These are phyloP conservation scores for Lactifluus subvellereus DNA, from an alignment of 768 basidiomycete genomes.

Conservation along the genomic window DNA sequence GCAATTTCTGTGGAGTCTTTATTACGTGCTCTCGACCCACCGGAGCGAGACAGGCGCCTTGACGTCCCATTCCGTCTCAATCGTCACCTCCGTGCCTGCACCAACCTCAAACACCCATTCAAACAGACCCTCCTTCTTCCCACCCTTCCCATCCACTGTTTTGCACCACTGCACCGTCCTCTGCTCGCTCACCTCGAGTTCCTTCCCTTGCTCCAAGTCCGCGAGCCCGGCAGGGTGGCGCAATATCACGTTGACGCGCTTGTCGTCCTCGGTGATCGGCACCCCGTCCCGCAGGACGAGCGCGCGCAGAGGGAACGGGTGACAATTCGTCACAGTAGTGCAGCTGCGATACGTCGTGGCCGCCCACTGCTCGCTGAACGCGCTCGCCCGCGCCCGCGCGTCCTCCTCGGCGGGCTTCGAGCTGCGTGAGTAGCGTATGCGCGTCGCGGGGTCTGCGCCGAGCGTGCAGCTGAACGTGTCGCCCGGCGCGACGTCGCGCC, in stretches of 20 bases:
- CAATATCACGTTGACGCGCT: slow-evolving; percentile 41
- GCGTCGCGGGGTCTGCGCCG: slow-evolving; percentile 35
- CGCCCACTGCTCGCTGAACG: slow-evolving; percentile 42
- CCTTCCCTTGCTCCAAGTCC: slow-evolving; percentile 38
- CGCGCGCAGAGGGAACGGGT: slow-evolving; percentile 39
- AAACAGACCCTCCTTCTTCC: slow-evolving; percentile 50
- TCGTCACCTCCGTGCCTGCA: slow-evolving; percentile 37
- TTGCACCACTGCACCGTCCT: slow-evolving; percentile 32
- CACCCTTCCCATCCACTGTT: slow-evolving; percentile 40
- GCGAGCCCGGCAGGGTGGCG: slow-evolving; percentile 43
- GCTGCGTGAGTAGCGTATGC: slow-evolving; percentile 38
- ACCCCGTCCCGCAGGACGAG: slow-evolving; percentile 45
- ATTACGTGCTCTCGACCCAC: slow-evolving; percentile 26
- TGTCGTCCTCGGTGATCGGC: slow-evolving; percentile 36
- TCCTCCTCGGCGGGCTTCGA: slow-evolving; percentile 32
- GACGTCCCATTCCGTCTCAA: slow-evolving; percentile 51
- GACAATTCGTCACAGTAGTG: slow-evolving; percentile 43
- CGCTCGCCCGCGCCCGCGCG: slow-evolving; percentile 25
- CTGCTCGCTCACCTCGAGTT: slow-evolving; percentile 29
- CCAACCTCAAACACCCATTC: slow-evolving; percentile 48
- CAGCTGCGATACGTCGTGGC: slow-evolving; percentile 38
- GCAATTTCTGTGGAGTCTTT: not conserved
- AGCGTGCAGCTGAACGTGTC: slow-evolving; percentile 53
- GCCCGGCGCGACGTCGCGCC: slow-evolving; percentile 41
- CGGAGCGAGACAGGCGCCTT: slow-evolving; percentile 36